Base-by-base conservation (phyloP, 805 yeast genomes). In the Yamadazyma takamatsuzukensis region DNA sequence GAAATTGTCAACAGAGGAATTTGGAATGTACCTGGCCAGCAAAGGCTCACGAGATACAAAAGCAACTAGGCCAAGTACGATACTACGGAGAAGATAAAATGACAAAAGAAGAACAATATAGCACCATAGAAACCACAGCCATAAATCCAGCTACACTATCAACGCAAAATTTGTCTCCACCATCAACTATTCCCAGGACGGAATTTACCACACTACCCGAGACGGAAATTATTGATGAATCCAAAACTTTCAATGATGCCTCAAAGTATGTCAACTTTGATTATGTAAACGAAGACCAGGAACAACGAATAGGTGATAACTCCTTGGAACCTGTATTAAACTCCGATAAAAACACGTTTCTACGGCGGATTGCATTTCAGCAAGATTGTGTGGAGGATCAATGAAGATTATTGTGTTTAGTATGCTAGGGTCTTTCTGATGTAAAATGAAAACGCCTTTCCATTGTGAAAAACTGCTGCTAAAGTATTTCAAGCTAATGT, bases 281-380 rank as follows among this genome's bases (percentile, higher is more conserved):
- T n/a, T n/a, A n/a, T n/a, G n/a, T n/a, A n/a, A n/a, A n/a, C n/a
- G n/a, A n/a, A n/a, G n/a, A n/a, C n/a, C n/a, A n/a, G n/a, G n/a
- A n/a, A n/a, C n/a, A n/a, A n/a, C n/a, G n/a, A n/a, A n/a, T n/a
- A n/a, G n/a, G 21, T 8, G 7, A 8, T 19, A 19, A 19, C 7
- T 19, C 21, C 21, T 19, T 19, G 7, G 21, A 19, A 19, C 11
- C 11, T 19, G 21, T 7, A 19, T 11, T 11, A 19, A 19, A 19
- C 21, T 19, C 21, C 10, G 10, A 10, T 19, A 19, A 19, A 19
- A 8, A 19, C 21, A 8, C 21, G 15, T 25, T 26, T 17, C 19
- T 61, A 15, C 49, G 53, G 17, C 42, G 58, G 22, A 62, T 62
- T 25, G 67, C 67, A 18, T 49, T 62, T 56, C 69, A 62, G 43